Percentiles rank a stretch among this genome's conserved stretches.
Evolutionary conservation across 75 land plant species (phyloP).

Genomic region (Cupressus sempervirens): DNA sequence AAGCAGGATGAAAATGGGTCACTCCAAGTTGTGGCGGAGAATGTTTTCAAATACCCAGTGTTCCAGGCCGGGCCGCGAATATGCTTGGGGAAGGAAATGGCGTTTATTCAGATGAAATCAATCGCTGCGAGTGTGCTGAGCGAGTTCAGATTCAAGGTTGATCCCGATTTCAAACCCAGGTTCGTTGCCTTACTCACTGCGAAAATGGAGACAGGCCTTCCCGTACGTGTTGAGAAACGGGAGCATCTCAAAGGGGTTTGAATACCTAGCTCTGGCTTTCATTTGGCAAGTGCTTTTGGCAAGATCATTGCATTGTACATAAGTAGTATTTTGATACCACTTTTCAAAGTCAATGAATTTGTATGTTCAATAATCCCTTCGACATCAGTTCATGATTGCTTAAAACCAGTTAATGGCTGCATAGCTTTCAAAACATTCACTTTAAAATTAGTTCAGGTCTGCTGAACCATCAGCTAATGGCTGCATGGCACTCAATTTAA

Average conservation of each 20-base stretch:
- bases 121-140: constrained; percentile 19
- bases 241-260: background rate
- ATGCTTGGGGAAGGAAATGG: constrained; percentile 29
- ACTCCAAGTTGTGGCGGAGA: constrained; percentile 11
- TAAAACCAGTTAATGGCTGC: too few species aligned
- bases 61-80: constrained; percentile 26
- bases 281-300: too few species aligned
- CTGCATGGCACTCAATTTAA: too few species aligned
- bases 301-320: too few species aligned
- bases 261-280: too few species aligned
- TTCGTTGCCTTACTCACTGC: constrained; percentile 15
- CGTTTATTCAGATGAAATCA: constrained; percentile 26
- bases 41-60: constrained; percentile 29
- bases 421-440: too few species aligned
- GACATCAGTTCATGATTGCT: too few species aligned
- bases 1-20: constrained; percentile 2
- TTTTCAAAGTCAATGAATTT: too few species aligned
- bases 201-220: constrained; percentile 25
- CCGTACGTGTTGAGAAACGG: constrained; percentile 1
- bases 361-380: too few species aligned
- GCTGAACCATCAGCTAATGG: too few species aligned
- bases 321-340: too few species aligned
- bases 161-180: constrained; percentile 13
- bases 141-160: constrained; percentile 16
- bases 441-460: too few species aligned